Percentiles rank a stretch among this genome's conserved stretches.
phyloP scores from a whole-genome alignment of 768 basidiomycete species.

The Mycena kentingensis region DNA sequence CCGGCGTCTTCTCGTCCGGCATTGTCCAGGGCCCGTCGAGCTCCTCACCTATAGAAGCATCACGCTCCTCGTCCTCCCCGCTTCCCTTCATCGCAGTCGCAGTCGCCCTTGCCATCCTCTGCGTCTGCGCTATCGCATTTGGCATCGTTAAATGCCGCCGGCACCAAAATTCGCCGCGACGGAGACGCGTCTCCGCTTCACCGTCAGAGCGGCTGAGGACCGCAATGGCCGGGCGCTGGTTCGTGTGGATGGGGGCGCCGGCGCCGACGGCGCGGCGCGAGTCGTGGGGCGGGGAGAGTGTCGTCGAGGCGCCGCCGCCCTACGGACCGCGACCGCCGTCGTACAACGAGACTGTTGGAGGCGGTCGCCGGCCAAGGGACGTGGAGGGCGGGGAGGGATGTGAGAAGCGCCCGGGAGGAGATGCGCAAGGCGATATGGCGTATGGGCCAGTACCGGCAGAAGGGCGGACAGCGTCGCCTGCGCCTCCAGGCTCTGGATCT shows the following conservation, averaged over 20 bases:
- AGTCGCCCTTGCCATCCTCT: not conserved
- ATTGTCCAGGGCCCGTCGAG: no score
- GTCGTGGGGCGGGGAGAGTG: not conserved
- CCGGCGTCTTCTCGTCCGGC: no score
- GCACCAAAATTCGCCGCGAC: not conserved
- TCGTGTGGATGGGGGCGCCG: not conserved
- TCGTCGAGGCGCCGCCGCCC: not conserved
- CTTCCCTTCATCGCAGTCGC: not conserved
- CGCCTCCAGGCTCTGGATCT: no score
- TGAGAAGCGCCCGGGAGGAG: no score
- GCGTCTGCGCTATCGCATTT: not conserved
- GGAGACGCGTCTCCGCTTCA: not conserved
- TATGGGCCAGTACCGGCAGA: no score
- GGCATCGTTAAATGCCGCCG: not conserved
- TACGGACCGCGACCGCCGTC: constrained; percentile 1
- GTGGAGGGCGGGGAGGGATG: no score
- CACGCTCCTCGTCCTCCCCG: no score
- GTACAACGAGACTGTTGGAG: not conserved
- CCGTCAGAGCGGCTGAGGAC: not conserved
- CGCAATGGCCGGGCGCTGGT: not conserved
- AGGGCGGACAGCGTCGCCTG: no score
- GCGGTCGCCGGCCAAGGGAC: not conserved
- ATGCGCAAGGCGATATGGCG: no score
- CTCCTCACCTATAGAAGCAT: no score
- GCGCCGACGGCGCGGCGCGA: no score